Evolutionary conservation across 805 yeast genomes (phyloP).

Genomic region (Pichia rugopelliculosa): DNA sequence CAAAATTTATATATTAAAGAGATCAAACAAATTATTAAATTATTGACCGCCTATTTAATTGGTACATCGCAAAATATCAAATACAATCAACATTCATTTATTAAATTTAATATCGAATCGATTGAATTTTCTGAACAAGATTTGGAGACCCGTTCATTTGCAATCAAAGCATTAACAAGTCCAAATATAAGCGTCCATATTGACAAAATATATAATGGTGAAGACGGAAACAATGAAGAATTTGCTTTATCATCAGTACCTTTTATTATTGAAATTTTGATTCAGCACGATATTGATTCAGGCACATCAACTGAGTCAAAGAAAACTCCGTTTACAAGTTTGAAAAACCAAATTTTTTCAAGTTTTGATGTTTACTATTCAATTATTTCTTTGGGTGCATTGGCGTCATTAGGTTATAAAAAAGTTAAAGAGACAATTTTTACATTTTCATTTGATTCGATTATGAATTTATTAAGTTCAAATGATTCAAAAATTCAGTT

Average conservation of each 20-base stretch:
- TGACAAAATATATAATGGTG: slow-evolving; percentile 29
- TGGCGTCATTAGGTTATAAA: slow-evolving; percentile 34
- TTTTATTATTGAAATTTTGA: slow-evolving; percentile 41
- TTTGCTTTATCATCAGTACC: slow-evolving; percentile 35
- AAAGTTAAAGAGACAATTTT: slow-evolving; percentile 31
- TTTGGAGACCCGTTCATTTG: slow-evolving; percentile 24
- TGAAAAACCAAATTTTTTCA: slow-evolving; percentile 24
- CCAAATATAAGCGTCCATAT: slow-evolving; percentile 35
- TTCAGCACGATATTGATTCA: slow-evolving; percentile 29
- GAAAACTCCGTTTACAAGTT: slow-evolving; percentile 17
- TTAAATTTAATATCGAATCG: slow-evolving; percentile 17
- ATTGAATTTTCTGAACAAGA: slow-evolving; percentile 12
- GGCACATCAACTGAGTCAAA: slow-evolving; percentile 14
- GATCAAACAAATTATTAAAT: slow-evolving; percentile 12
- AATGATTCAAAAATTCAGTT: slow-evolving; percentile 36
- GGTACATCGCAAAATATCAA: slow-evolving; percentile 22
- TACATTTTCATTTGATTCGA: slow-evolving; percentile 28
- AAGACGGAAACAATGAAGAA: slow-evolving; percentile 30
- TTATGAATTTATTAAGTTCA: slow-evolving; percentile 30
- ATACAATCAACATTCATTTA: slow-evolving; percentile 16
- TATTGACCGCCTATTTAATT: slow-evolving; percentile 31
- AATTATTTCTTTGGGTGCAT: slow-evolving; percentile 43
- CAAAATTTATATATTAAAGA: background rate
- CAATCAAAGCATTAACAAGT: slow-evolving; percentile 38
- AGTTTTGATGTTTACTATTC: slow-evolving; percentile 36